A percentile compares a stretch with the other conserved stretches of the same genome.
phyloP scores from a whole-genome alignment of 2,329 filamentous ascomycete species.

The Trichoderma sp. region DNA sequence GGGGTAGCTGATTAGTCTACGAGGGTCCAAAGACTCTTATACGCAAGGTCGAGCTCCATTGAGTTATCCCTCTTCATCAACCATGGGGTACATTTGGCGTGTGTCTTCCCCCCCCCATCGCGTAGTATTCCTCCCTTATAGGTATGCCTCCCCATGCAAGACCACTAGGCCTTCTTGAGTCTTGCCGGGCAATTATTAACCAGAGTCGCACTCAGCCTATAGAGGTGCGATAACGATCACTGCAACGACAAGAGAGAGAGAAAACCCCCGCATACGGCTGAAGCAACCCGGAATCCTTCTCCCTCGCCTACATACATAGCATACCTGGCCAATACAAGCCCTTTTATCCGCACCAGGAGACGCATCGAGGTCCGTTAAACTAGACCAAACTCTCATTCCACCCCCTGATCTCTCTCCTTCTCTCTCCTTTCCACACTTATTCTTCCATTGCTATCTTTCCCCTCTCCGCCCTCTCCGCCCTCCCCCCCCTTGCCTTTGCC shows the following conservation, averaged over 20 bases:
- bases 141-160: not conserved
- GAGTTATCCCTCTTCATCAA: not conserved
- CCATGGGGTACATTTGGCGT: too few relatives aligned
- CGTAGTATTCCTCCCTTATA: not conserved
- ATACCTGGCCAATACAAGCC: not conserved
- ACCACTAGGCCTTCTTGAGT: not conserved
- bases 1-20: conserved; percentile 9
- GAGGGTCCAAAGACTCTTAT: not conserved
- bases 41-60: not conserved
- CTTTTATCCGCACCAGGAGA: not conserved
- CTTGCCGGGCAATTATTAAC: conserved; percentile 1
- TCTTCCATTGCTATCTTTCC: not conserved
- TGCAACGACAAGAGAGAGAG: not conserved
- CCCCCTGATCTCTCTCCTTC: conserved; percentile 2
- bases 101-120: not conserved
- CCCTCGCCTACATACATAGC: conserved; percentile 16
- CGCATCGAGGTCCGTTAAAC: conserved; percentile 1
- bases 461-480: not conserved
- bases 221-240: conserved; percentile 25
- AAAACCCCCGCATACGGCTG: conserved; percentile 14
- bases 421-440: not conserved
- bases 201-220: conserved; percentile 9
- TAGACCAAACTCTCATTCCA: not conserved
- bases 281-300: not conserved
- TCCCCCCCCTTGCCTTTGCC: not conserved